These are phyloP conservation scores for Setaria viridis DNA, from an alignment of 202 grass and related monocot species.

Conservation along the genomic window DNA sequence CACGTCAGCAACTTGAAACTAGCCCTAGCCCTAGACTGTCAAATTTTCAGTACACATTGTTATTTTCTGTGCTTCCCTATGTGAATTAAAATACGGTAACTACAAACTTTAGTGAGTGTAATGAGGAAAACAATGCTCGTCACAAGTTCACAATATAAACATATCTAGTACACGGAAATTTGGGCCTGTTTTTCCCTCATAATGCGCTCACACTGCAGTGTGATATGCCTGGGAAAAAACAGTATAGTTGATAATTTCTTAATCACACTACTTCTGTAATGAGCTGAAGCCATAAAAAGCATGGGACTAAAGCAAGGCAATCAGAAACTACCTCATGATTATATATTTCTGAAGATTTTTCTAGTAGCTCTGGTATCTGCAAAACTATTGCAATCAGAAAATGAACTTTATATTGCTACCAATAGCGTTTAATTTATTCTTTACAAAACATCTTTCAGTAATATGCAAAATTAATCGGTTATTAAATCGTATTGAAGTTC, in stretches of 20 bases:
- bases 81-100: neutral
- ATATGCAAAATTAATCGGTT: conserved; percentile 23
- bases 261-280: no score
- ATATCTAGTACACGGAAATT: neutral
- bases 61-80: conserved; percentile 1
- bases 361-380: neutral
- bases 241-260: neutral
- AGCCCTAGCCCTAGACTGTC: neutral
- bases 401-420: neutral
- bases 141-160: neutral
- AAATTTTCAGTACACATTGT: neutral
- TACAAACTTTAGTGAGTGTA: neutral
- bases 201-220: neutral
- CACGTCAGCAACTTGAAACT: neutral
- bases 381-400: neutral
- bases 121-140: neutral
- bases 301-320: neutral
- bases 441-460: conserved; percentile 12
- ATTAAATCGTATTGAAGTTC: conserved; percentile 28
- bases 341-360: neutral
- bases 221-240: neutral
- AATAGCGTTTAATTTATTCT: neutral
- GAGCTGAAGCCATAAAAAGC: neutral
- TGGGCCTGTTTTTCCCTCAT: neutral
- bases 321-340: neutral